Evolutionary conservation across 2,329 filamentous ascomycete species (phyloP), one percentile per base, ranked within the genome.

Genomic region (Aspergillus amoenus): DNA sequence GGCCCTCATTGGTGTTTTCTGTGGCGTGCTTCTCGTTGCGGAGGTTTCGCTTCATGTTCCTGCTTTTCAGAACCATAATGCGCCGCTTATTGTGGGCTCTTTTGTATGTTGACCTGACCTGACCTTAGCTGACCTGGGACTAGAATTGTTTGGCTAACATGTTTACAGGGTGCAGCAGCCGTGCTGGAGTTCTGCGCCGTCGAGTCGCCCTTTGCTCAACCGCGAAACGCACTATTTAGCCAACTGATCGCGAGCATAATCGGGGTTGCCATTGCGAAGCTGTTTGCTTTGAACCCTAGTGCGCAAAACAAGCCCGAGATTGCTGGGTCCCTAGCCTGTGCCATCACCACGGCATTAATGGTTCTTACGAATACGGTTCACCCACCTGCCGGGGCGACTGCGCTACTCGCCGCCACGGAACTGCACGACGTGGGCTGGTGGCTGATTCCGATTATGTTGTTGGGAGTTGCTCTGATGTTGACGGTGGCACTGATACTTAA

Each of bases 101-200:
- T 89, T 90, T 71, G 87, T 89, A 78, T 68, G 84, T 82, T 39
- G 21, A 27, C 9, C 15, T 11, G 22, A 7, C 5, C 2, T 8
- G 24, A 27, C 24, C 24, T 15, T 15, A 8, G n/a, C 12, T 40
- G 7, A 6, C 21, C 39, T 34, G 5, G 12, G 5, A 30, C 37
- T 30, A 8, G 9, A 18, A 6, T 34, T 12, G 8, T 22, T 13
- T 24, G 24, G 49, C 63, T 60, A 55, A 62, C 47, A 12, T 24
- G 42, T 13, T 8, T n/a, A 48, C 40, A 89, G 86, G 89, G 89
- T 51, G 89, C 89, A 4, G 85, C 88, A 3, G 88, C 89, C 13
- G 87, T 92, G n/a, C 81, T 92, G 39, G 83, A 89, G 66, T 92
- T 89, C 72, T 86, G 87, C 65, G 81, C 84, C 46, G 87, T 91